phyloP scores from a whole-genome alignment of 2,329 filamentous ascomycete genomes.

The Diplocarpon rosae region DNA sequence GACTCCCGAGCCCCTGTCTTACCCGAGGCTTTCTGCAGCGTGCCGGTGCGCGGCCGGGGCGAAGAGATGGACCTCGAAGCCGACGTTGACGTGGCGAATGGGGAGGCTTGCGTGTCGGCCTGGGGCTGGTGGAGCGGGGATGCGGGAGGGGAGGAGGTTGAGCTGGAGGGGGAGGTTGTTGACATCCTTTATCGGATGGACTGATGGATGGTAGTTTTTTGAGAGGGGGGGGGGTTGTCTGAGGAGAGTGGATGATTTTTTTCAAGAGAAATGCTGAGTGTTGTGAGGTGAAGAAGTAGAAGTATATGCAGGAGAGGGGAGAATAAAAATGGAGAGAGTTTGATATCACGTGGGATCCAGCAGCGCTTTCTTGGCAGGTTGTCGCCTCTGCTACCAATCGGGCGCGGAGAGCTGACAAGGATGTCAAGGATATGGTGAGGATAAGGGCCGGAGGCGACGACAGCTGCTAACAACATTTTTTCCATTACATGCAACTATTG shows the following conservation, averaged over 20 bases:
- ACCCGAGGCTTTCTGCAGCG: background rate
- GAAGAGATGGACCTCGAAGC: too few relatives aligned
- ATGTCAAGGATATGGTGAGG: too few relatives aligned
- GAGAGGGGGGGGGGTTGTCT: too few relatives aligned
- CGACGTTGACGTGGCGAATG: background rate
- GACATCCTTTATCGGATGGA: too few relatives aligned
- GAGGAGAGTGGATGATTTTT: too few relatives aligned
- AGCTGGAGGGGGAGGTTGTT: background rate
- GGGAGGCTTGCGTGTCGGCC: background rate
- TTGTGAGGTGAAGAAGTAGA: background rate
- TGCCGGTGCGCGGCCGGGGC: background rate
- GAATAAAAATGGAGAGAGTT: background rate
- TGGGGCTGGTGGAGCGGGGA: background rate
- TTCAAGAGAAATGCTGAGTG: too few relatives aligned
- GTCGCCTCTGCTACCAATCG: too few relatives aligned
- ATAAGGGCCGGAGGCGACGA: too few relatives aligned
- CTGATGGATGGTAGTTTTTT: too few relatives aligned
- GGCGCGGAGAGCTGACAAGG: too few relatives aligned
- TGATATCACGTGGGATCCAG: background rate
- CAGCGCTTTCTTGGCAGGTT: background rate
- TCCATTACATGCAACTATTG: too few relatives aligned
- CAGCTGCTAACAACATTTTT: too few relatives aligned
- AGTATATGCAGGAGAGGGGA: background rate
- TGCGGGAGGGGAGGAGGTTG: background rate
- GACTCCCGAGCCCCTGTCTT: background rate